These are phyloP conservation scores for Tarenaya hassleriana DNA, from an alignment of 345 rosid species.

Conservation along the genomic window DNA sequence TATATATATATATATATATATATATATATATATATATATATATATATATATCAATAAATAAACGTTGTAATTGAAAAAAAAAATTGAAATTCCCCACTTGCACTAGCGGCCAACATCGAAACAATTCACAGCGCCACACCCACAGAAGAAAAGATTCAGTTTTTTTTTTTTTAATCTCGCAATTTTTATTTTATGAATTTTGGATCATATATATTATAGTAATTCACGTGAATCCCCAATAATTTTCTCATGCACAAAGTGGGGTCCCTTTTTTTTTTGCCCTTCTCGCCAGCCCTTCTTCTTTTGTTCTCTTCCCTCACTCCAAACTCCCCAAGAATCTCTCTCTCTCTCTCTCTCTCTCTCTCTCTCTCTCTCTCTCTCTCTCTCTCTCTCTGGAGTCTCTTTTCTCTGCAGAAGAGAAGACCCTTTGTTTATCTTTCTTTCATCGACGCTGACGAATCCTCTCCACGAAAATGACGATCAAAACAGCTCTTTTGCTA, in stretches of 20 bases:
- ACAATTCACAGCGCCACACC: slow-evolving; percentile 17
- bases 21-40: no score
- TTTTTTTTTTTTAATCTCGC: neutral
- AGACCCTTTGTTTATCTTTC: no score
- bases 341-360: slow-evolving; percentile 14
- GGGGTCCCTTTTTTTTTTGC: slow-evolving; percentile 27
- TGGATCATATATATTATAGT: slow-evolving; percentile 21
- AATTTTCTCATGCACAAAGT: slow-evolving; percentile 32
- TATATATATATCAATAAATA: no score
- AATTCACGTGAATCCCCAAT: slow-evolving; percentile 31
- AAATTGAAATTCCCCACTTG: slow-evolving; percentile 15
- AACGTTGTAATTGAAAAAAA: no score
- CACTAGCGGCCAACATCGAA: slow-evolving; percentile 18
- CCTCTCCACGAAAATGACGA: slow-evolving; percentile 22
- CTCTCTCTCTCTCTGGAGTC: slow-evolving; percentile 10
- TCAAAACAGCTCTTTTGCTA: slow-evolving; percentile 17
- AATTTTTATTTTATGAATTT: slow-evolving; percentile 5
- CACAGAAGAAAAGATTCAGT: neutral
- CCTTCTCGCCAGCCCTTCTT: slow-evolving; percentile 26
- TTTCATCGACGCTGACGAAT: no score
- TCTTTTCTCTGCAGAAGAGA: slow-evolving; percentile 14
- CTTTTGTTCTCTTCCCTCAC: slow-evolving; percentile 36
- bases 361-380: neutral
- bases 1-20: no score
- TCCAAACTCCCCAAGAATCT: slow-evolving; percentile 36